These are phyloP conservation scores for Boletus rubropictus DNA, from an alignment of 768 basidiomycete species.

Conservation along the genomic window DNA sequence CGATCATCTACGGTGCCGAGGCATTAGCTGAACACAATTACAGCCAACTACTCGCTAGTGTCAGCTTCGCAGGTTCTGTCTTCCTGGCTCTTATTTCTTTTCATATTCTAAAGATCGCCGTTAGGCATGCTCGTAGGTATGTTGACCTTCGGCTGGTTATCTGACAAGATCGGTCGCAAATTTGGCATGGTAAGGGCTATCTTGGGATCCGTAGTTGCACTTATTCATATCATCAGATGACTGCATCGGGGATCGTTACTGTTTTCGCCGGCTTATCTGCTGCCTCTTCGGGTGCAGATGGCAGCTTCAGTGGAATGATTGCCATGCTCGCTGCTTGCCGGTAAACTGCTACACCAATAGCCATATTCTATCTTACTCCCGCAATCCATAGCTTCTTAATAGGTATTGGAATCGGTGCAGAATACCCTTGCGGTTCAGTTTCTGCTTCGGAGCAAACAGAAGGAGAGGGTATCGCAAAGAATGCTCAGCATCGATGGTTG, in stretches of 20 bases:
- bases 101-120: slow-evolving; percentile 61
- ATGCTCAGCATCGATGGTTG: slow-evolving; percentile 81
- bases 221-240: slow-evolving; percentile 47
- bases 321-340: slow-evolving; percentile 77
- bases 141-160: slow-evolving; percentile 75
- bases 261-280: slow-evolving; percentile 81
- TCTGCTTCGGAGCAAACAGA: slow-evolving; percentile 89
- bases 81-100: slow-evolving; percentile 59
- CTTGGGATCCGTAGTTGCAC: neutral
- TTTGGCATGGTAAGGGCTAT: slow-evolving; percentile 69
- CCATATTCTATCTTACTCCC: neutral
- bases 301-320: slow-evolving; percentile 63
- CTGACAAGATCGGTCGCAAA: slow-evolving; percentile 83
- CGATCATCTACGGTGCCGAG: slow-evolving; percentile 58
- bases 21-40: slow-evolving; percentile 52
- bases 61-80: slow-evolving; percentile 77
- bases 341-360: slow-evolving; percentile 31
- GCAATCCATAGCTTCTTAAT: slow-evolving; percentile 60
- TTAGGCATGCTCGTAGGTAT: slow-evolving; percentile 83
- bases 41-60: slow-evolving; percentile 53
- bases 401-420: slow-evolving; percentile 84
- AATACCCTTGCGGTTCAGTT: slow-evolving; percentile 88
- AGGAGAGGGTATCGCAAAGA: slow-evolving; percentile 69
- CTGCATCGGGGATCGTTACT: slow-evolving; percentile 76
- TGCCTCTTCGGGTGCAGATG: slow-evolving; percentile 73